A percentile compares a stretch with the other conserved stretches of the same genome.
phyloP scores from a whole-genome alignment of 169 alveolate genomes.

The Cryptosporidium ryanae region DNA sequence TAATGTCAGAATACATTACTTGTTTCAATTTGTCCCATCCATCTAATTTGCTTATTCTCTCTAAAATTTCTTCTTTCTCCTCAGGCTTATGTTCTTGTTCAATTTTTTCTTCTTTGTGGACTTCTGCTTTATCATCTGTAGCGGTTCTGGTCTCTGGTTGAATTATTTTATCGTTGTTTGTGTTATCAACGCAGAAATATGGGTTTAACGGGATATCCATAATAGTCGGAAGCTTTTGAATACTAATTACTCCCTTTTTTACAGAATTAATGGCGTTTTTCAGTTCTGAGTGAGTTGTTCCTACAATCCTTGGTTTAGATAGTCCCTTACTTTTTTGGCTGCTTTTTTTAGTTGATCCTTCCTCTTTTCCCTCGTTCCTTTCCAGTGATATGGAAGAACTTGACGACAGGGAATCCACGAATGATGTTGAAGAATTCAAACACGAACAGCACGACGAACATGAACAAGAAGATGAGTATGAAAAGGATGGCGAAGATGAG shows the following conservation, averaged over 20 bases:
- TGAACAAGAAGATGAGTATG: conserved; percentile 21
- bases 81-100: conserved; percentile 5
- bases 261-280: neutral
- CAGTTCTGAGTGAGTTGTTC: neutral
- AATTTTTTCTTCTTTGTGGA: neutral
- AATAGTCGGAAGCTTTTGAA: conserved; percentile 33
- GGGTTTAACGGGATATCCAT: conserved; percentile 48
- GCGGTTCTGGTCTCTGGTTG: too few relatives aligned
- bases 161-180: neutral
- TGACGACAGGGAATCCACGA: neutral
- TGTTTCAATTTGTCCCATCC: conserved; percentile 33
- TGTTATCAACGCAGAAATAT: neutral
- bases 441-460: conserved; percentile 1
- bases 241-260: neutral
- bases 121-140: too few relatives aligned
- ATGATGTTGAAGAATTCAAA: conserved; percentile 3
- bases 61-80: neutral
- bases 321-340: neutral
- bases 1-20: neutral
- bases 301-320: neutral
- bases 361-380: neutral
- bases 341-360: neutral
- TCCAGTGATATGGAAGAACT: neutral
- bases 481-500: conserved; percentile 25
- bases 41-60: neutral